These are phyloP conservation scores for Lagenidium giganteum DNA, from an alignment of 352 stramenopile species.

Conservation along the genomic window DNA sequence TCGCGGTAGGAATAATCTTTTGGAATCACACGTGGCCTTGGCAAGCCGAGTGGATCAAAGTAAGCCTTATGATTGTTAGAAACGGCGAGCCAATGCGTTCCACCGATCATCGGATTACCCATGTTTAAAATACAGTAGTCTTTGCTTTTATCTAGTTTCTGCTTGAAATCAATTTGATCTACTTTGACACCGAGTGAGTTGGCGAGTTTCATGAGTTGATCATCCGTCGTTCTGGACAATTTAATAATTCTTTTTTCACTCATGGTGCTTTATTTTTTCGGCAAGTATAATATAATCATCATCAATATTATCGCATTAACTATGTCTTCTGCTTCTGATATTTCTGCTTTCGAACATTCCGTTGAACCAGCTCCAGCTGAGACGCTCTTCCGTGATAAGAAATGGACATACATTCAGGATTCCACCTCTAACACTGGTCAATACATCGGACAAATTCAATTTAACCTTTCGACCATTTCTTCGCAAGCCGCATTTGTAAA, in stretches of 20 bases:
- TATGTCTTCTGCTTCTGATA: slow-evolving; percentile 15
- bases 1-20: slow-evolving; percentile 6
- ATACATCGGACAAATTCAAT: slow-evolving; percentile 13
- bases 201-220: slow-evolving; percentile 14
- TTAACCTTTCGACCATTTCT: slow-evolving; percentile 12
- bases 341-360: slow-evolving; percentile 17
- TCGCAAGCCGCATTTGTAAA: slow-evolving; percentile 13
- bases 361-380: slow-evolving; percentile 14
- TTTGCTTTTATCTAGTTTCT: slow-evolving; percentile 8
- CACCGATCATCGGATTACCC: slow-evolving; percentile 3
- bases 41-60: slow-evolving; percentile 10
- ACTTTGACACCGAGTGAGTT: slow-evolving; percentile 12
- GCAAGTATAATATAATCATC: slow-evolving; percentile 8
- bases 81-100: slow-evolving; percentile 10
- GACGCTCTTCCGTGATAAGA: slow-evolving; percentile 15
- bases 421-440: slow-evolving; percentile 14
- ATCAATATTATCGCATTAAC: slow-evolving; percentile 14
- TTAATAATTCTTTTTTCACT: slow-evolving; percentile 15
- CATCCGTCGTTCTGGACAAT: slow-evolving; percentile 13
- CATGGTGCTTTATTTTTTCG: slow-evolving; percentile 13
- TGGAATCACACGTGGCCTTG: slow-evolving; percentile 7
- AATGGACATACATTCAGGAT: slow-evolving; percentile 18
- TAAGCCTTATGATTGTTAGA: slow-evolving; percentile 13
- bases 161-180: slow-evolving; percentile 18
- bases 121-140: slow-evolving; percentile 14